Conservation (phyloP, 176 grass and related monocot species). For the Rhynchospora breviuscula region DNA sequence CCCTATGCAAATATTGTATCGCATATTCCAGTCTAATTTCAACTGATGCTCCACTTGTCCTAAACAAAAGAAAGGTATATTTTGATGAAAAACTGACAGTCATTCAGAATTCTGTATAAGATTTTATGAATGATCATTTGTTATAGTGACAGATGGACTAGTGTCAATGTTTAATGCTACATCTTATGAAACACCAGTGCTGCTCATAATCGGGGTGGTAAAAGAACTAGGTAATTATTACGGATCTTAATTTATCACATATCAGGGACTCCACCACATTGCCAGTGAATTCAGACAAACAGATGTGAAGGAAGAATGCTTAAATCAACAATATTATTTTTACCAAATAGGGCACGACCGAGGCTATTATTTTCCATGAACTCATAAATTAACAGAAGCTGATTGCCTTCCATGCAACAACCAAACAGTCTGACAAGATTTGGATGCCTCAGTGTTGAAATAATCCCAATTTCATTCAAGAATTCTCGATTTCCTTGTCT, state of each 20-base stretch:
- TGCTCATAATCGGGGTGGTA: neutral
- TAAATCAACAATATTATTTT: constrained; percentile 9
- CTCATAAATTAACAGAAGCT: constrained; percentile 78
- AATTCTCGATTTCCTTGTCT: constrained; percentile 91
- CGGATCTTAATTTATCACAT: neutral
- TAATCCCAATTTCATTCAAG: constrained; percentile 88
- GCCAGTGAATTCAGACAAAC: neutral
- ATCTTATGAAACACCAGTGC: neutral
- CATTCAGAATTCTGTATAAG: neutral
- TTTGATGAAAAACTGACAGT: neutral
- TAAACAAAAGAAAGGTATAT: constrained; percentile 17
- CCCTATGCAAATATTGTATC: constrained; percentile 64
- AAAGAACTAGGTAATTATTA: neutral
- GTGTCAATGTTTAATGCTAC: neutral
- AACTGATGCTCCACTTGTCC: constrained; percentile 44
- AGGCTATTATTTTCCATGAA: constrained; percentile 93
- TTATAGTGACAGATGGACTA: neutral
- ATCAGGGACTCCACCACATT: neutral
- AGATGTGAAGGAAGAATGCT: neutral
- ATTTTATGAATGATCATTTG: neutral
- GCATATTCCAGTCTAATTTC: constrained; percentile 60
- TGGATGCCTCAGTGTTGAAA: constrained; percentile 82
- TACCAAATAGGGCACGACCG: constrained; percentile 80
- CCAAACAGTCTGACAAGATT: constrained; percentile 89
- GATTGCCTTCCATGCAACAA: constrained; percentile 77